These are phyloP conservation scores for Citrus trifoliata DNA, from an alignment of 345 rosid species.

Conservation along the genomic window DNA sequence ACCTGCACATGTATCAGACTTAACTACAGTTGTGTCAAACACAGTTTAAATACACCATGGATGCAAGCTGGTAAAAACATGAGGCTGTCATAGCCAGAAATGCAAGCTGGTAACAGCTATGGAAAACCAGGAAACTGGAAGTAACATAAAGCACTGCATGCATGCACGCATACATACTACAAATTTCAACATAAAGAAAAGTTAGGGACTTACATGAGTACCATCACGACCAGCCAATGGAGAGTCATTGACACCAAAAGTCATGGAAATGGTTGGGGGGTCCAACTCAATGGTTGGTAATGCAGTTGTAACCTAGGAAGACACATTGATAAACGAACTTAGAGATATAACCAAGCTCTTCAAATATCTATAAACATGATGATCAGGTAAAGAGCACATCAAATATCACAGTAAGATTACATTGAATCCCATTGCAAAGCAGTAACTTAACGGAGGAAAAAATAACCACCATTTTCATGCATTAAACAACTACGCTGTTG, in stretches of 20 bases:
- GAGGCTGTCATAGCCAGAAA: neutral
- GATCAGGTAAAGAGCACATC: neutral
- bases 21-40: neutral
- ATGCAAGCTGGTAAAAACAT: neutral
- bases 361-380: constrained; percentile 4
- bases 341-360: constrained; percentile 14
- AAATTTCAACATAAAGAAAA: constrained; percentile 1
- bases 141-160: neutral
- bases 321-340: constrained; percentile 14
- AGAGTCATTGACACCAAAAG: constrained; percentile 96
- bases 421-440: neutral
- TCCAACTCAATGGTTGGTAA: constrained; percentile 86
- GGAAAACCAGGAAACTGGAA: neutral
- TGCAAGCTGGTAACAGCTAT: neutral
- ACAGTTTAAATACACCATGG: neutral
- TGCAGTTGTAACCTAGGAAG: constrained; percentile 65
- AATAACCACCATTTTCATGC: neutral
- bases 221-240: constrained; percentile 98
- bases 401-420: neutral
- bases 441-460: neutral
- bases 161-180: neutral
- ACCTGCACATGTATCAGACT: neutral
- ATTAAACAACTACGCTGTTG: neutral
- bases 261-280: constrained; percentile 99
- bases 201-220: constrained; percentile 57